phyloP scores from a whole-genome alignment of 176 grass and related monocot species.

The Calamus simplicifolius region DNA sequence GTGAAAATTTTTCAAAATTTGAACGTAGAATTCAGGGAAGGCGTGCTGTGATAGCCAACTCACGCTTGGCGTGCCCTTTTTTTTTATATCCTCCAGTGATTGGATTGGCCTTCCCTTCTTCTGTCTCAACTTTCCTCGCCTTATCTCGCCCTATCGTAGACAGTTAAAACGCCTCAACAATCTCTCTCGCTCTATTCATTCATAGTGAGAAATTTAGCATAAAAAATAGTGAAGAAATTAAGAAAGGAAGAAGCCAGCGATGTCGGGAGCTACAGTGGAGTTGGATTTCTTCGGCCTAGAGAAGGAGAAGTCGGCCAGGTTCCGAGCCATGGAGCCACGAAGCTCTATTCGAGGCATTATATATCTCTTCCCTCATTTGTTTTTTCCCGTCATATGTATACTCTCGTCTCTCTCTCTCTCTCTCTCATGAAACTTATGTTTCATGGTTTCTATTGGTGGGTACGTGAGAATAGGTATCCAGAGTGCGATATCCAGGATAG shows the following conservation, averaged over 20 bases:
- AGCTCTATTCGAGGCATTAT: slow-evolving; percentile 1
- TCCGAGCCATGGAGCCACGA: neutral
- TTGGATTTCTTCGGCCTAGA: slow-evolving; percentile 34
- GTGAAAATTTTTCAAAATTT: no score
- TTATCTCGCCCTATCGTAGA: no score
- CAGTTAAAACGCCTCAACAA: no score
- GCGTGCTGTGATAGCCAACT: no score
- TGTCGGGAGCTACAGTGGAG: slow-evolving; percentile 15
- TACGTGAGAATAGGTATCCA: neutral
- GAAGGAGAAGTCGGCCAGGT: slow-evolving; percentile 9
- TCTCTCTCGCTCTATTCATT: no score
- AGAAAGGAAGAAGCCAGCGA: neutral
- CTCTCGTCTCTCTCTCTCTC: neutral
- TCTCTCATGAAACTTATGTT: neutral
- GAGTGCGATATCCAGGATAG: slow-evolving; percentile 1
- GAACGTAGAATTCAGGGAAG: no score
- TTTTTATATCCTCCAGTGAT: no score
- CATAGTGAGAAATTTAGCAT: no score
- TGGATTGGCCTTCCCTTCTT: no score
- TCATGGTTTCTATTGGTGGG: neutral
- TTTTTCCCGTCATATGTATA: neutral
- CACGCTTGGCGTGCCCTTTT: no score
- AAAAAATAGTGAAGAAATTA: neutral
- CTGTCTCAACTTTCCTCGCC: no score
- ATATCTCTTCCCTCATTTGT: neutral